Evolutionary conservation across 208 protist genomes (phyloP), one percentile per base, ranked within the genome.

Genomic region (Angomonas deanei): DNA sequence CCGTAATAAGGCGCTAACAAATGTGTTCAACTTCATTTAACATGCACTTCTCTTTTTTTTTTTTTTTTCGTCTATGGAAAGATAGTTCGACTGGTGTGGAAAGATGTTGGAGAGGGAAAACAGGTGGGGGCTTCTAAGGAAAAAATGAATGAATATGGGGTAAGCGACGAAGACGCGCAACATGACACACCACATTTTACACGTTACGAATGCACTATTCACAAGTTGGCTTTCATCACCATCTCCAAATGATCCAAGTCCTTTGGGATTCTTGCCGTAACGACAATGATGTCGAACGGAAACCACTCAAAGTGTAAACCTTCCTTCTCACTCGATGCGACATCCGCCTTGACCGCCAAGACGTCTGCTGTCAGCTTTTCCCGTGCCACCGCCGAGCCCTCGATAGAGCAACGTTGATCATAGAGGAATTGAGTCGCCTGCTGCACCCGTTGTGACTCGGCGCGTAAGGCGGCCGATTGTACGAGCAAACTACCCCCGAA

Each of bases 181-280:
- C 3, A 11, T 11, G 42, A 15, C 2, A 15, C n/a, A 2, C 2
- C n/a, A 49, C 2, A 49, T 26, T 2, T 2, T 11, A 21, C n/a
- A 49, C 42, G 11, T 49, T 49, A 19, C 5, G 24, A 15, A 5
- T 15, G 13, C 2, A 26, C 19, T 3, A 2, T 19, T 6, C n/a
- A 19, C 19, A 52, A 27, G 2, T 30, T 52, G 47, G n/a, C 19
- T 52, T 6, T 52, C 23, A 19, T 30, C 5, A 27, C n/a, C 67
- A 8, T 80, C 67, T 13, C 65, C 49, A 5, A n/a, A n/a, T n/a
- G n/a, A n/a, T 49, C 28, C 1, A 74, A 19, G 38, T 87, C 80
- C 50, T 87, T 87, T 26, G 80, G 80, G 1, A 82, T 69, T 3
- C 65, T 68, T 0, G 80, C 80, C 0, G 76, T 87, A 26, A 78